Percentiles rank a stretch among this genome's conserved stretches.
Evolutionary conservation across 2,329 filamentous ascomycete species (phyloP).

Genomic region (Pseudogymnoascus sp.): DNA sequence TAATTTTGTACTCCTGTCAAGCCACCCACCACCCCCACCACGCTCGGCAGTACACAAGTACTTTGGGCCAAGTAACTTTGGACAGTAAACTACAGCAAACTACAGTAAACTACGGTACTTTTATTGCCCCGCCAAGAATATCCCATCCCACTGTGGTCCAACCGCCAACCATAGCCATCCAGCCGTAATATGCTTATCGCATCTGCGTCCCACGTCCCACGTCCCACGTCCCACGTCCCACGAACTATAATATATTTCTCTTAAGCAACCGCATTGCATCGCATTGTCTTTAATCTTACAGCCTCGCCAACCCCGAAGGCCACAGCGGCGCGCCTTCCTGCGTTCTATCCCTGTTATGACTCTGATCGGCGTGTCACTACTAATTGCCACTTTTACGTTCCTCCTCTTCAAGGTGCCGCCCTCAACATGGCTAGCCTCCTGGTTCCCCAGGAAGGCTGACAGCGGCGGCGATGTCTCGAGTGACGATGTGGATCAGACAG

Average conservation of each 20-base stretch:
- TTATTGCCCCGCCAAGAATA: conserved; percentile 3
- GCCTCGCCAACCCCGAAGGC: not conserved
- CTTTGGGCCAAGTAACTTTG: not conserved
- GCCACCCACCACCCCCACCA: not conserved
- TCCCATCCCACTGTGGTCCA: not conserved
- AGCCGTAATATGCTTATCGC: not conserved
- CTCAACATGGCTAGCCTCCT: conserved; percentile 36
- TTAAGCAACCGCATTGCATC: not conserved
- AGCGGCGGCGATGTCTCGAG: not conserved
- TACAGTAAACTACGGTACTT: not conserved
- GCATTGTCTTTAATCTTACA: not conserved
- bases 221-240: not conserved
- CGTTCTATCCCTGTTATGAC: conserved; percentile 35
- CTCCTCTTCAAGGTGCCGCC: conserved; percentile 46
- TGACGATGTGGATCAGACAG: not conserved
- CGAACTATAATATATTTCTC: conserved; percentile 1
- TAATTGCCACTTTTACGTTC: conserved; percentile 52
- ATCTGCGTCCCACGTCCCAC: not conserved
- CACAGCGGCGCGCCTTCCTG: not conserved
- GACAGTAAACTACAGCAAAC: no score
- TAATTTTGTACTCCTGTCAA: not conserved
- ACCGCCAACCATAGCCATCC: no score
- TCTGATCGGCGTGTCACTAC: conserved; percentile 51
- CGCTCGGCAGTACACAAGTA: not conserved
- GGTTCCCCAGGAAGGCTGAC: conserved; percentile 16